Conservation (phyloP, 352 stramenopile genomes). For the Phytophthora agathidicida region DNA sequence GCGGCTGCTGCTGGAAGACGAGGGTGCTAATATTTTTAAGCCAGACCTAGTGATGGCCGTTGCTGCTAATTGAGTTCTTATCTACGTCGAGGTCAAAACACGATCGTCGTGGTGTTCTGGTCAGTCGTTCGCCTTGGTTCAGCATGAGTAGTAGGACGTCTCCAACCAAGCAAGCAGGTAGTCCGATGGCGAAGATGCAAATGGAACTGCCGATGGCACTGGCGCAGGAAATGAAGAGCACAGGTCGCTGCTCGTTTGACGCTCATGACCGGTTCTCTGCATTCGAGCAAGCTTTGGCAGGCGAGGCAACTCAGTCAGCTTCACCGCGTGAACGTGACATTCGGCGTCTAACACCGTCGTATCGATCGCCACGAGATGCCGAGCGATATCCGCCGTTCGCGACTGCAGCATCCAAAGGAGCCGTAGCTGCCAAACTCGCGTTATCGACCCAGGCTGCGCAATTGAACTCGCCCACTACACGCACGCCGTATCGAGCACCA, state of each 20-base stretch:
- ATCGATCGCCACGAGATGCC: slow-evolving; percentile 26
- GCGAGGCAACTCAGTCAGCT: slow-evolving; percentile 6
- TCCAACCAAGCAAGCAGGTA: slow-evolving; percentile 4
- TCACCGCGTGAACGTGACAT: slow-evolving; percentile 28
- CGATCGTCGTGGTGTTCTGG: not conserved
- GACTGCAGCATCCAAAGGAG: slow-evolving; percentile 30
- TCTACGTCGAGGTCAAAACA: too few species aligned
- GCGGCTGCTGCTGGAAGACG: not conserved
- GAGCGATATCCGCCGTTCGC: slow-evolving; percentile 33
- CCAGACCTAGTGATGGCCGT: slow-evolving; percentile 15
- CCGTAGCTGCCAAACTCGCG: slow-evolving; percentile 37
- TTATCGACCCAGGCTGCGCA: slow-evolving; percentile 40
- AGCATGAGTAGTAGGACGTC: slow-evolving; percentile 5
- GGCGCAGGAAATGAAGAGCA: slow-evolving; percentile 25
- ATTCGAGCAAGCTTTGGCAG: slow-evolving; percentile 30
- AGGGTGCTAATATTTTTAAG: too few species aligned
- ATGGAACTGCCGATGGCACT: slow-evolving; percentile 20
- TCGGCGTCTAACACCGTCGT: slow-evolving; percentile 26
- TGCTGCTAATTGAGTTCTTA: slow-evolving; percentile 10
- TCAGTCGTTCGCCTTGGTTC: not conserved
- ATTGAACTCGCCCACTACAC: slow-evolving; percentile 47
- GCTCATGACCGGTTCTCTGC: slow-evolving; percentile 37
- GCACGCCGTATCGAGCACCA: slow-evolving; percentile 51
- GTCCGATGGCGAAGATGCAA: slow-evolving; percentile 17
- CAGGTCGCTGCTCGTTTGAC: slow-evolving; percentile 51